These are phyloP conservation scores for Camellia oleifera DNA, from an alignment of 179 eudicot species.

Conservation along the genomic window DNA sequence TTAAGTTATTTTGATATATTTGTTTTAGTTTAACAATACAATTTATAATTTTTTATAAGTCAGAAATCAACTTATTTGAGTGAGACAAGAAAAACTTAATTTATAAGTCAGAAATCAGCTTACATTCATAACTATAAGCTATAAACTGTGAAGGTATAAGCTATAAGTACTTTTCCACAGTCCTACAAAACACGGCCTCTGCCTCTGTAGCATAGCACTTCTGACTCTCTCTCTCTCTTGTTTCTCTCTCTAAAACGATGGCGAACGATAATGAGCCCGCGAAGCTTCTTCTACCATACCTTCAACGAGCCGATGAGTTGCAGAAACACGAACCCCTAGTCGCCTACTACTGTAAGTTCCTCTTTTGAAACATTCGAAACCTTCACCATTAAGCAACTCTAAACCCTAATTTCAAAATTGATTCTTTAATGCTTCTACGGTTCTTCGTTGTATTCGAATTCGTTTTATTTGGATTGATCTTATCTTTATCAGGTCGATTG, in stretches of 20 bases:
- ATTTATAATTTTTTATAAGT: no score
- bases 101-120: no score
- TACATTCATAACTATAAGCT: no score
- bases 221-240: background rate
- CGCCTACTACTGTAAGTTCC: slow-evolving; percentile 77
- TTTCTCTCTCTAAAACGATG: slow-evolving; percentile 27
- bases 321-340: slow-evolving; percentile 96
- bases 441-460: background rate
- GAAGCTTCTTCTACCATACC: slow-evolving; percentile 84
- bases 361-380: background rate
- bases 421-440: background rate
- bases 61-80: no score
- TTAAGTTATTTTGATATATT: no score
- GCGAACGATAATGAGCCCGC: slow-evolving; percentile 85
- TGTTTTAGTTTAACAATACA: no score
- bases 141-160: no score
- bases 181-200: no score
- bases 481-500: slow-evolving; percentile 62
- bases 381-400: background rate
- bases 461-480: background rate
- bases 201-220: no score
- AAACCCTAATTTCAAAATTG: slow-evolving; percentile 25
- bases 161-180: no score
- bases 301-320: slow-evolving; percentile 97
- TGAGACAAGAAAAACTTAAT: no score